Evolutionary conservation across 805 yeast genomes (phyloP).

Genomic region (Priceomyces medius): DNA sequence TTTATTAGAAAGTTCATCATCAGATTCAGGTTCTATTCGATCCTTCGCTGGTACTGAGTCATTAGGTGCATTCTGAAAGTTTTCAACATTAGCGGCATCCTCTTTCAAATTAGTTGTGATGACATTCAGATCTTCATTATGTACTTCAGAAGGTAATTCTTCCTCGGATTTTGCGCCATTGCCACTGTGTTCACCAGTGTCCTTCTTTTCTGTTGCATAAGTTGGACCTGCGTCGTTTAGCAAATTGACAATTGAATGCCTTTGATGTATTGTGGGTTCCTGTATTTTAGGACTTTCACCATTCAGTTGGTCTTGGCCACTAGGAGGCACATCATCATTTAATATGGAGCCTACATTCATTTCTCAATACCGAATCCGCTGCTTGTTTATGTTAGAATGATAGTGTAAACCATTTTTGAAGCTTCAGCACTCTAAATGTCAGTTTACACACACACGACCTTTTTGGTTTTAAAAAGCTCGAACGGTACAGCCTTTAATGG

Average conservation of each 20-base stretch:
- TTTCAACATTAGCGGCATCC: not conserved
- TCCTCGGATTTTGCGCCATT: conserved; percentile 13
- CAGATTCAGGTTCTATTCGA: not conserved
- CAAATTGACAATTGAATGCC: conserved; percentile 30
- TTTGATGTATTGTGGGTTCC: conserved; percentile 16
- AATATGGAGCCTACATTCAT: conserved; percentile 42
- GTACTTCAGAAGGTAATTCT: conserved; percentile 5
- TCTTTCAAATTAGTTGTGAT: conserved; percentile 10
- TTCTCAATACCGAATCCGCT: no score
- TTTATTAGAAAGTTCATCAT: not conserved
- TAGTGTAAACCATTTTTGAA: no score
- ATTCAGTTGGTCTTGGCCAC: conserved; percentile 12
- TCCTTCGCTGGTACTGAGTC: not conserved
- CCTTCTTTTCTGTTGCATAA: not conserved
- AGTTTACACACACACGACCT: conserved; percentile 1
- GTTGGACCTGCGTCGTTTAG: conserved; percentile 21
- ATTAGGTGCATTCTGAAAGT: not conserved
- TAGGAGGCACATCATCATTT: conserved; percentile 33
- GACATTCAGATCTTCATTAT: not conserved
- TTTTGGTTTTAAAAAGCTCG: not conserved
- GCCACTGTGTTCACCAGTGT: conserved; percentile 3
- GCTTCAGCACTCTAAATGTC: not conserved
- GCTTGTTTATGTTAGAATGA: no score
- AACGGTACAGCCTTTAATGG: not conserved
- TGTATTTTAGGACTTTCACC: not conserved